Percentiles rank a stretch among this genome's conserved stretches.
phyloP scores from a whole-genome alignment of 257 asterid species.

The Leonotis leonurus region DNA sequence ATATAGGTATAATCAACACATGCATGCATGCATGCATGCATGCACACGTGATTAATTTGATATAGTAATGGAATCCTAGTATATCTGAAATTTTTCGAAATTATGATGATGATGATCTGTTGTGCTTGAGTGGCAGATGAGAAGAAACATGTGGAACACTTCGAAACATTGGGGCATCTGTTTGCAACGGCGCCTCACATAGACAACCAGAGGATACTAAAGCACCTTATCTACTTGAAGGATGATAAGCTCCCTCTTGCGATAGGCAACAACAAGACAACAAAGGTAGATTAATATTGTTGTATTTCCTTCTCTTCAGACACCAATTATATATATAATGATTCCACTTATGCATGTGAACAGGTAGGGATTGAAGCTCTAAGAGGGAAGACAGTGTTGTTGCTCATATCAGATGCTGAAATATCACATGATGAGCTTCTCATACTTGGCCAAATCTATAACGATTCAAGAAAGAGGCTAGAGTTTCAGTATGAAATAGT shows the following conservation, averaged over 20 bases:
- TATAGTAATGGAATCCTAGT: too few relatives aligned
- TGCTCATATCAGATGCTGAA: slow-evolving; percentile 65
- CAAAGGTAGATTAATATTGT: slow-evolving; percentile 28
- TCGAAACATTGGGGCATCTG: slow-evolving; percentile 37
- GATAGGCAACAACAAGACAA: slow-evolving; percentile 33
- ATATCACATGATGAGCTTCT: slow-evolving; percentile 51
- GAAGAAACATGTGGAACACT: slow-evolving; percentile 52
- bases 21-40: too few relatives aligned
- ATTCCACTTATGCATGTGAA: background rate
- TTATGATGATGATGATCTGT: background rate
- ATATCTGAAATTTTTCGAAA: too few relatives aligned
- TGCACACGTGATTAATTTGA: too few relatives aligned
- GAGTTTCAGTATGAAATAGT: slow-evolving; percentile 61
- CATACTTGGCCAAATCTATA: slow-evolving; percentile 37
- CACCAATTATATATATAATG: too few relatives aligned
- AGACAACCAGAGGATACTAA: slow-evolving; percentile 60
- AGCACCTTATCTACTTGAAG: slow-evolving; percentile 43
- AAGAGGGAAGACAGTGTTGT: slow-evolving; percentile 54
- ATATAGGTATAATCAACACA: slow-evolving; percentile 32
- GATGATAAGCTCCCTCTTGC: slow-evolving; percentile 55
- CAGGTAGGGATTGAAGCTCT: slow-evolving; percentile 52
- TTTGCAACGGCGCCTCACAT: slow-evolving; percentile 48
- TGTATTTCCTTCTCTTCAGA: background rate
- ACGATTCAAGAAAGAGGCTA: slow-evolving; percentile 30
- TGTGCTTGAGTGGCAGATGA: slow-evolving; percentile 43